These are phyloP conservation scores for Salix exigua DNA, from an alignment of 345 rosid genomes.

Conservation along the genomic window DNA sequence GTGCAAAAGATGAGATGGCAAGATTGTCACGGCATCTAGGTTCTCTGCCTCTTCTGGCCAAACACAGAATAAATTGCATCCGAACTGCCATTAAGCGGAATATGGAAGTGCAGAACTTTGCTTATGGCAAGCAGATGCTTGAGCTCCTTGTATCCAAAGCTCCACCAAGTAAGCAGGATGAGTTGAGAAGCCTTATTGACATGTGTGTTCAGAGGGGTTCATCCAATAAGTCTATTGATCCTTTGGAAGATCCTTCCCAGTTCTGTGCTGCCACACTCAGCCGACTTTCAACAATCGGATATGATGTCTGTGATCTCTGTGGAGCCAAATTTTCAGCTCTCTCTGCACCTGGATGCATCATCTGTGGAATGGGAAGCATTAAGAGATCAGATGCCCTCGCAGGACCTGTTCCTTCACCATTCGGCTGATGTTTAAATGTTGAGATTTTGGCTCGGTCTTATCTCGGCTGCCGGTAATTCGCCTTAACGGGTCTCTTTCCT, in stretches of 20 bases:
- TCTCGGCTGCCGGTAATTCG: not conserved
- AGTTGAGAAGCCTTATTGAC: constrained; percentile 75
- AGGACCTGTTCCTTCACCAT: constrained; percentile 78
- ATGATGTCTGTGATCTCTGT: constrained; percentile 93
- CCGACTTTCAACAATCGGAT: constrained; percentile 90
- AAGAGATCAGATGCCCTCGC: constrained; percentile 85
- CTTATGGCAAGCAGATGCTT: constrained; percentile 90
- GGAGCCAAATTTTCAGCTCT: constrained; percentile 93
- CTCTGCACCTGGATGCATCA: constrained; percentile 85
- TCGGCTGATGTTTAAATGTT: constrained; percentile 46
- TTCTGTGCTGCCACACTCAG: constrained; percentile 93
- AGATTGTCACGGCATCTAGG: constrained; percentile 88
- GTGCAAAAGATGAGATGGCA: constrained; percentile 98
- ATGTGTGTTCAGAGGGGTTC: constrained; percentile 86
- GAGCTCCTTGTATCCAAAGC: constrained; percentile 93
- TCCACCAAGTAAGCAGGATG: constrained; percentile 86
- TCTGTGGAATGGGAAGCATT: constrained; percentile 96
- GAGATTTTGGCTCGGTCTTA: not conserved
- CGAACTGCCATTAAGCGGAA: constrained; percentile 91
- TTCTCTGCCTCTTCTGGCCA: constrained; percentile 83
- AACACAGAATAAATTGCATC: constrained; percentile 93
- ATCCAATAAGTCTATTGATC: constrained; percentile 91
- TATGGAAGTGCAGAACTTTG: constrained; percentile 96
- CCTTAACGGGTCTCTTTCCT: not conserved
- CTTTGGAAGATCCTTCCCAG: constrained; percentile 90